Conservation (phyloP, 208 protist genomes). For the Trypanosomatidae sp. region DNA sequence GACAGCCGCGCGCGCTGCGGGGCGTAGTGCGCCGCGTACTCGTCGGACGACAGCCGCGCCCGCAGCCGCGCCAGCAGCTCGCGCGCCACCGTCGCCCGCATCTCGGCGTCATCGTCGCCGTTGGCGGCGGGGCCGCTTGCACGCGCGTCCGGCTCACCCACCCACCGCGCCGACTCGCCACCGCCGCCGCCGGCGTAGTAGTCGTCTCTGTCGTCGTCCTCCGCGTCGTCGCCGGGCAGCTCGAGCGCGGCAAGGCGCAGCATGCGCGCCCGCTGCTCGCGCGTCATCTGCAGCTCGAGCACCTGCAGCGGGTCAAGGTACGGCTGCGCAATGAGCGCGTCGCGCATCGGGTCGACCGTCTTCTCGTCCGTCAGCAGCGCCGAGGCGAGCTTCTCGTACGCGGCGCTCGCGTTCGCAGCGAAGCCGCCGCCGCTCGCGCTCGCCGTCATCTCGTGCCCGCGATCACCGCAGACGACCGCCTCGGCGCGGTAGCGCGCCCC, state of each 20-base stretch:
- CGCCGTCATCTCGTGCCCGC: not conserved
- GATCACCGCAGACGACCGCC: conserved; percentile 7
- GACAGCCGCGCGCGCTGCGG: conserved; percentile 40
- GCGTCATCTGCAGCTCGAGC: conserved; percentile 4
- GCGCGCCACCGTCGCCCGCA: conserved; percentile 7
- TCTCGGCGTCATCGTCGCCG: conserved; percentile 18
- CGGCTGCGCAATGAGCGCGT: not conserved
- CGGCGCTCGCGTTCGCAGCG: conserved; percentile 2
- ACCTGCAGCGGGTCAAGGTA: conserved; percentile 5
- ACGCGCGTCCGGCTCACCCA: not conserved
- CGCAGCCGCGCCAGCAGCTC: conserved; percentile 20
- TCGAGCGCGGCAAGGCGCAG: conserved; percentile 8
- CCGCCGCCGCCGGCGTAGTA: no score
- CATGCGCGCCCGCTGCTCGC: conserved; percentile 3
- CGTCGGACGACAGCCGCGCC: conserved; percentile 28
- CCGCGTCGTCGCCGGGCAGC: not conserved
- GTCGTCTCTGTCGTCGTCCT: not conserved
- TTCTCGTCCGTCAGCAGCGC: not conserved
- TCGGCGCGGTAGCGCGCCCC: conserved; percentile 6
- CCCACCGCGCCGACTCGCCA: not conserved
- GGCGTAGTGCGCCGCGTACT: conserved; percentile 57
- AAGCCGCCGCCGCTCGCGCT: not conserved
- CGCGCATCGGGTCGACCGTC: not conserved
- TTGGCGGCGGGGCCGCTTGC: not conserved
- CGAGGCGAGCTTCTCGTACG: conserved; percentile 8